Conservation (phyloP, 2,329 filamentous ascomycete species). For the Scytalidium sp. region DNA sequence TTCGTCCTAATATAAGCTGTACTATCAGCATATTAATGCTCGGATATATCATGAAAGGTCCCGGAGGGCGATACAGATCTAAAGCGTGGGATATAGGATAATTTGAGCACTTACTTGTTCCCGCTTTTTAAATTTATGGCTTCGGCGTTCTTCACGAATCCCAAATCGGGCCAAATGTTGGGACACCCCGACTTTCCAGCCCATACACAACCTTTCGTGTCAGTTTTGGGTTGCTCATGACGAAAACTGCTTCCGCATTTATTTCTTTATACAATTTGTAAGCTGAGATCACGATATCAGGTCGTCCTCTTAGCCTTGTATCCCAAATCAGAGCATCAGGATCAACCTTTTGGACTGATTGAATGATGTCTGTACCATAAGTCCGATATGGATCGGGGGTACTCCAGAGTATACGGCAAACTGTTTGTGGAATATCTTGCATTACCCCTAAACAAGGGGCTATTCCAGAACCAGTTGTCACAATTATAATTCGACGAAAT, state of each 20-base stretch:
- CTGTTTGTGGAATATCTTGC: slow-evolving; percentile 43
- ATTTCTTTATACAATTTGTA: slow-evolving; percentile 19
- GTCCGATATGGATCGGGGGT: slow-evolving; percentile 30
- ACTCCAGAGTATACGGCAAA: slow-evolving; percentile 44
- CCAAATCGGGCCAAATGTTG: slow-evolving; percentile 29
- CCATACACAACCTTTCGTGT: slow-evolving; percentile 30
- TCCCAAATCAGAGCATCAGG: slow-evolving; percentile 31
- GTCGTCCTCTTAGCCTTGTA: slow-evolving; percentile 25
- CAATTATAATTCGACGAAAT: slow-evolving; percentile 61
- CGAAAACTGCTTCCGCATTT: slow-evolving; percentile 28
- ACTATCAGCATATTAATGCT: no score
- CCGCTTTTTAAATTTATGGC: no score
- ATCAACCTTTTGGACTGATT: slow-evolving; percentile 24
- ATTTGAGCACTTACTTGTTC: no score
- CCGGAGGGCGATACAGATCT: no score
- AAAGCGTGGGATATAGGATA: no score
- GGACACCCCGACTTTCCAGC: slow-evolving; percentile 27
- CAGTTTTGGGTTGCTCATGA: slow-evolving; percentile 29
- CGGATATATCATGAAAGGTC: no score
- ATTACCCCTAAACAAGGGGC: slow-evolving; percentile 64
- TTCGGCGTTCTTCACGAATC: no score
- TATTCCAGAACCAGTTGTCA: slow-evolving; percentile 70
- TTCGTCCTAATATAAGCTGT: no score
- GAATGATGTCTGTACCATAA: slow-evolving; percentile 28
- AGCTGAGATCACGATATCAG: slow-evolving; percentile 28